Percentiles rank a stretch among this genome's conserved stretches.
Evolutionary conservation across 2,329 filamentous ascomycete species (phyloP).

Genomic region (Teratosphaeria zuluensis): DNA sequence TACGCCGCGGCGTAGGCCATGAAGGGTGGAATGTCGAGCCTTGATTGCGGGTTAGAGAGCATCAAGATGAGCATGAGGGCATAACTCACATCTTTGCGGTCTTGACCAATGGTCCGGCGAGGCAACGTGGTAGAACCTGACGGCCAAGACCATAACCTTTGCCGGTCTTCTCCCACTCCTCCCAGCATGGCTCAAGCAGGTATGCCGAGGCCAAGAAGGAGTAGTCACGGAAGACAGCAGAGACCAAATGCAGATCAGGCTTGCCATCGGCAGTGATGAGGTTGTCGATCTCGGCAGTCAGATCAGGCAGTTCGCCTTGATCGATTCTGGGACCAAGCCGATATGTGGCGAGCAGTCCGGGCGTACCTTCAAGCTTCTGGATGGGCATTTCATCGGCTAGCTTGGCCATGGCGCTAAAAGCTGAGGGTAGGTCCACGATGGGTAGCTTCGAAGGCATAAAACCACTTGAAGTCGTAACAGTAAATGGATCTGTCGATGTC

Average conservation of each 20-base stretch:
- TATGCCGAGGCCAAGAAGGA: conserved; percentile 84
- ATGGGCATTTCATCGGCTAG: conserved; percentile 72
- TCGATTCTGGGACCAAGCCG: conserved; percentile 67
- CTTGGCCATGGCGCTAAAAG: conserved; percentile 63
- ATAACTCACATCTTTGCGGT: conserved; percentile 75
- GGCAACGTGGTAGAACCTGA: conserved; percentile 59
- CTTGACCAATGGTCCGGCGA: conserved; percentile 72
- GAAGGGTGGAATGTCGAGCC: conserved; percentile 73
- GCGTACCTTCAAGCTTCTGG: conserved; percentile 59
- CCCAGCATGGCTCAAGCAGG: conserved; percentile 82
- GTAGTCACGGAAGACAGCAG: conserved; percentile 84
- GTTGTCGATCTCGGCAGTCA: conserved; percentile 53
- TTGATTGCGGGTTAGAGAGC: conserved; percentile 16
- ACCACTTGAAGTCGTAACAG: conserved; percentile 65
- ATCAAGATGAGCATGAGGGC: background rate
- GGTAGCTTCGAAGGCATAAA: conserved; percentile 57
- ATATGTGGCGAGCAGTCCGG: conserved; percentile 67
- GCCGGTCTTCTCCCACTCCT: conserved; percentile 52
- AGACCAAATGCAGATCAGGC: conserved; percentile 67
- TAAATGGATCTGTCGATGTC: conserved; percentile 43
- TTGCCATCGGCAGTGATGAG: conserved; percentile 44
- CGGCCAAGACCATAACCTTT: conserved; percentile 71
- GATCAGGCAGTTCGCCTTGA: conserved; percentile 58
- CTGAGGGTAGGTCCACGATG: conserved; percentile 51
- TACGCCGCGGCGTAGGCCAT: conserved; percentile 71